Percentiles rank a stretch among this genome's conserved stretches.
These are phyloP conservation scores for Phytophthora lateralis DNA, from an alignment of 352 stramenopile genomes.

Conservation along the genomic window DNA sequence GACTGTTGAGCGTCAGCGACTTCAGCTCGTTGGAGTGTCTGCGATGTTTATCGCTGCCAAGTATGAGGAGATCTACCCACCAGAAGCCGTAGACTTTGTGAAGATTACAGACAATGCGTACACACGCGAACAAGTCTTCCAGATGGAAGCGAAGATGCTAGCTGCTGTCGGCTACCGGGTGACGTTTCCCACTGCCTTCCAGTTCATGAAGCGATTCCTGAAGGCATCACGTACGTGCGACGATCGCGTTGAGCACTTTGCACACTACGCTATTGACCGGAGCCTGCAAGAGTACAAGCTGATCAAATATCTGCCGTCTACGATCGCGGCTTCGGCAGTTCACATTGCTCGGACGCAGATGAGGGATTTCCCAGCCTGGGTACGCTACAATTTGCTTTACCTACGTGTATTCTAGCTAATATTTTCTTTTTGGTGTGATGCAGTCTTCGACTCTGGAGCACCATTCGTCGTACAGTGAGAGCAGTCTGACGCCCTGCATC, in stretches of 20 bases:
- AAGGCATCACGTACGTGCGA: slow-evolving; percentile 80
- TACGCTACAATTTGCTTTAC: slow-evolving; percentile 35
- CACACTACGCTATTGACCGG: slow-evolving; percentile 98
- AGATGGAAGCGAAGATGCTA: slow-evolving; percentile 84
- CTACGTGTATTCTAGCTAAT: slow-evolving; percentile 12
- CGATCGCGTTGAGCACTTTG: slow-evolving; percentile 87
- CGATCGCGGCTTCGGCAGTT: slow-evolving; percentile 96
- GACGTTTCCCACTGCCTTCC: slow-evolving; percentile 83
- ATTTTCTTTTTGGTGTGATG: slow-evolving; percentile 7
- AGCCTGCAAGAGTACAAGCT: slow-evolving; percentile 99
- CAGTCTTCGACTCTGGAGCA: slow-evolving; percentile 76
- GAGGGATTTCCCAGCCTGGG: slow-evolving; percentile 74
- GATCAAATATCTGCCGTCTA: slow-evolving; percentile 97
- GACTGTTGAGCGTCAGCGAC: slow-evolving; percentile 75
- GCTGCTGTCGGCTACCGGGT: slow-evolving; percentile 76
- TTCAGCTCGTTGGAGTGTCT: slow-evolving; percentile 97
- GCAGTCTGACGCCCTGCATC: slow-evolving; percentile 57
- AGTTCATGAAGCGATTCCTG: slow-evolving; percentile 89
- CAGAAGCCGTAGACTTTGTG: slow-evolving; percentile 93
- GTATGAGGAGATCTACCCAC: slow-evolving; percentile 98
- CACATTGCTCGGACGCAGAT: slow-evolving; percentile 94
- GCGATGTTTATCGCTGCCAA: slow-evolving; percentile 97
- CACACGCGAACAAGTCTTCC: slow-evolving; percentile 76
- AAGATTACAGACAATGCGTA: slow-evolving; percentile 98
- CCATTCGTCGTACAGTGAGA: slow-evolving; percentile 82